Base-by-base conservation (phyloP, 2,329 filamentous ascomycete genomes). In the Truncatella angustata region DNA sequence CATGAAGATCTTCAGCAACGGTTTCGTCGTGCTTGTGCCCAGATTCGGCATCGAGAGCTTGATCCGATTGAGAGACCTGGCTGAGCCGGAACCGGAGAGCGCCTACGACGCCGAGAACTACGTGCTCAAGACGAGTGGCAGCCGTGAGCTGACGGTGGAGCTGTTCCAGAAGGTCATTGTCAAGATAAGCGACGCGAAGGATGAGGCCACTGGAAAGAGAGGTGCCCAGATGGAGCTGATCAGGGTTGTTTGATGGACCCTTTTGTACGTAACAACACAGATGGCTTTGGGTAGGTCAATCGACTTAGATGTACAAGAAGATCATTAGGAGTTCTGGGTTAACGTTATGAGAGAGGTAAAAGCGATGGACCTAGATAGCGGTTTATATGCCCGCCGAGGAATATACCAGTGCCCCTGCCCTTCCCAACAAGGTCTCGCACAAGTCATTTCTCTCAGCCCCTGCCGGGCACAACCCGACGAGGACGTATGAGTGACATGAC, bases 1-100 rank as follows among this genome's bases (percentile, higher is more conserved):
- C 42, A 96, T 99, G 89, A 90, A 90, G 66, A 88, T 99, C 49
- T 99, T 99, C 72, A 91, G 89, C 67, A 99, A 99, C 72, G 94
- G 94, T 5, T 93, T 97, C 62, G 94, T 97, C 16, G 92, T 97
- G 10, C 92, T 97, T 56, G 93, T 99, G 46, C 94, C 94, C 5
- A 79, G 91, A 14, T 99, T 99, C 70, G 94, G 94, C 36, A 95
- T 99, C 63, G 94, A 99, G 75, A 88, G 91, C 36, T 74, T 97
- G 56, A 94, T 99, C 58, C 81, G 93, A 10, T 74, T 97, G 60
- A 79, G 91, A 53, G 94, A 97, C 72, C 78, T 97, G 53, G 86
- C 86, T 4, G 82, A 87, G 14, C 81, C 84, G 0, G 90, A 89
- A 68, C 90, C 91, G 1, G 87, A 92, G 58, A 88, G 88, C 44